Evolutionary conservation across 2,329 filamentous ascomycete genomes (phyloP).

Genomic region (Penicillium sp.): DNA sequence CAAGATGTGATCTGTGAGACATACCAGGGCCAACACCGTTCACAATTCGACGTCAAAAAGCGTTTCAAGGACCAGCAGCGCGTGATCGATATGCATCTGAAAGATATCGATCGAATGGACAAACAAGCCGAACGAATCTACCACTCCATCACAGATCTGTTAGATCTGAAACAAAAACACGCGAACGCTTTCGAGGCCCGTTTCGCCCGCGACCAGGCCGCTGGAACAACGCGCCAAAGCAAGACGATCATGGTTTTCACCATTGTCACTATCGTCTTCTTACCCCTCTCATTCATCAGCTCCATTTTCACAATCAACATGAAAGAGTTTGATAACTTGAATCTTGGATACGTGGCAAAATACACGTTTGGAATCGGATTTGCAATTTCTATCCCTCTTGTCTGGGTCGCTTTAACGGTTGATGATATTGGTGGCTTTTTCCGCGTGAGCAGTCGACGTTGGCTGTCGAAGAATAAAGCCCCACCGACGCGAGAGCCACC

Average conservation of each 20-base stretch:
- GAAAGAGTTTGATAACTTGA: constrained; percentile 48
- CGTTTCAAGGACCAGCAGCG: constrained; percentile 60
- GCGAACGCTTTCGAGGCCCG: constrained; percentile 68
- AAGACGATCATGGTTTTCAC: constrained; percentile 62
- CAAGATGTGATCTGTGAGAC: constrained; percentile 40
- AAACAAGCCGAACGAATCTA: constrained; percentile 63
- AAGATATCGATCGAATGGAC: constrained; percentile 65
- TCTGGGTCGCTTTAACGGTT: constrained; percentile 48
- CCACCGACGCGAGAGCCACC: constrained; percentile 1
- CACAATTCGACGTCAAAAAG: constrained; percentile 53
- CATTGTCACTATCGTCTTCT: constrained; percentile 60
- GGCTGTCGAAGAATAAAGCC: constrained; percentile 19
- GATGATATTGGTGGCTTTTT: constrained; percentile 43
- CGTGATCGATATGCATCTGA: constrained; percentile 58
- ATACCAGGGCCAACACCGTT: constrained; percentile 34
- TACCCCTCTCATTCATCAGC: constrained; percentile 58
- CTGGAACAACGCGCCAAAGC: constrained; percentile 59
- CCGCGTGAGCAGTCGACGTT: constrained; percentile 27
- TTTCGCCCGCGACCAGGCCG: constrained; percentile 59
- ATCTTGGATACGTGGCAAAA: constrained; percentile 54
- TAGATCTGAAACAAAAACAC: constrained; percentile 70
- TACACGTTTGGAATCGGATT: constrained; percentile 60
- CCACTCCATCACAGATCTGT: constrained; percentile 60
- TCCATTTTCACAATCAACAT: constrained; percentile 59
- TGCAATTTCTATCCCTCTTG: constrained; percentile 54